Conservation (phyloP, 2,329 filamentous ascomycete species). For the Byssothecium circinans region DNA sequence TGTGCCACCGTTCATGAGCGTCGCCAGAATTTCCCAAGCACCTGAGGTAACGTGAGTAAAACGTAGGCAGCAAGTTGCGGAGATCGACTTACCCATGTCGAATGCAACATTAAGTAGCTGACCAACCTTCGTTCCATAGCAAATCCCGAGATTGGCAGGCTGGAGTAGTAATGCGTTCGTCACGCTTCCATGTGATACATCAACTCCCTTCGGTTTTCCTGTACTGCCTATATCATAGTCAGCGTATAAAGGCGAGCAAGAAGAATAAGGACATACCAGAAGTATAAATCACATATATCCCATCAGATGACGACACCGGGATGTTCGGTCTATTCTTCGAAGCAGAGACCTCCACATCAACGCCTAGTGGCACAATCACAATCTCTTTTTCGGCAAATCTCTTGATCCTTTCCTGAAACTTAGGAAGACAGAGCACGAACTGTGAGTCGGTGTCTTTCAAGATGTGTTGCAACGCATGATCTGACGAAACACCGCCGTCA, state of each 20-base stretch:
- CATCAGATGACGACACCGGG: constrained; percentile 23
- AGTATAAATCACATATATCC: constrained; percentile 54
- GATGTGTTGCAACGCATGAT: constrained; percentile 49
- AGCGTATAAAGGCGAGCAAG: neutral
- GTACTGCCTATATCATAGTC: constrained; percentile 48
- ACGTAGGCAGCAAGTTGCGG: neutral
- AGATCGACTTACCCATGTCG: constrained; percentile 58
- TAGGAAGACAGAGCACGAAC: constrained; percentile 53
- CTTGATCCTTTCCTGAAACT: constrained; percentile 32
- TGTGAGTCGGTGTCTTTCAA: constrained; percentile 51
- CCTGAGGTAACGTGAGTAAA: constrained; percentile 40
- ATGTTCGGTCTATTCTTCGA: constrained; percentile 21
- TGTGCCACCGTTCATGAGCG: constrained; percentile 61
- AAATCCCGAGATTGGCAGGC: constrained; percentile 56
- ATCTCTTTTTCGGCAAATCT: constrained; percentile 15
- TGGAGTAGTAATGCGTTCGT: constrained; percentile 56
- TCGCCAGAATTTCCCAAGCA: constrained; percentile 63
- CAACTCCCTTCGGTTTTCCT: constrained; percentile 61
- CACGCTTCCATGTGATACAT: constrained; percentile 59
- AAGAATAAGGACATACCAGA: constrained; percentile 47
- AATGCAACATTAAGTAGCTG: constrained; percentile 62
- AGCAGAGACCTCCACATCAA: constrained; percentile 15
- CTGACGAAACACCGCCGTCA: constrained; percentile 52
- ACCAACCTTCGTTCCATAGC: constrained; percentile 54
- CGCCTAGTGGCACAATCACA: constrained; percentile 20